These are phyloP conservation scores for Cynara cardunculus DNA, from an alignment of 129 eudicot genomes.

Conservation along the genomic window DNA sequence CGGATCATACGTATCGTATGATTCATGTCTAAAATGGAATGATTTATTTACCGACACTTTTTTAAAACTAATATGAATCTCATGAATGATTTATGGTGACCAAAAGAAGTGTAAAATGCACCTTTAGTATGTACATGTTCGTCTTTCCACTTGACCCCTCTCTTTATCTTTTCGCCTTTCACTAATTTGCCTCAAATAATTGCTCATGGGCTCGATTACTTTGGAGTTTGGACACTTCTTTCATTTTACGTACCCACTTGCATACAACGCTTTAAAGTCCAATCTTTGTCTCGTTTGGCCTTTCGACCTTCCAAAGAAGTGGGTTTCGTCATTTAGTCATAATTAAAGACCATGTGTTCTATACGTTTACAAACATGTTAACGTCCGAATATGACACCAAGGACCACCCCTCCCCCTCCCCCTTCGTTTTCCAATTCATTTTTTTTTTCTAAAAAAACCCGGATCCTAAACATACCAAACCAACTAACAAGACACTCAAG, in stretches of 20 bases:
- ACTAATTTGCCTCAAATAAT: conserved; percentile 39
- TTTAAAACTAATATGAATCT: conserved; percentile 1
- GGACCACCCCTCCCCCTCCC: conserved; percentile 10
- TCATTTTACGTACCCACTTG: conserved; percentile 25
- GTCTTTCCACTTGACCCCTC: conserved; percentile 38
- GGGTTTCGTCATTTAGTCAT: conserved; percentile 26
- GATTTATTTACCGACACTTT: conserved; percentile 3
- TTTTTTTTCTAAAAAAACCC: background rate
- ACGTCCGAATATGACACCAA: conserved; percentile 12
- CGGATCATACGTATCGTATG: conserved; percentile 17
- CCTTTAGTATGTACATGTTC: conserved; percentile 23
- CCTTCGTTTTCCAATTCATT: background rate
- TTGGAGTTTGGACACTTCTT: conserved; percentile 27
- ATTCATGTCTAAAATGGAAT: conserved; percentile 7
- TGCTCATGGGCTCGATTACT: conserved; percentile 31
- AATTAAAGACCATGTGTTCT: conserved; percentile 12
- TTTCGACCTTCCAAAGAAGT: conserved; percentile 34
- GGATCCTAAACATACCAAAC: background rate
- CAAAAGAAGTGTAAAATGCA: conserved; percentile 37
- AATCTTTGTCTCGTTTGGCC: conserved; percentile 28
- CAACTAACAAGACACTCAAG: background rate
- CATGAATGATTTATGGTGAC: conserved; percentile 19
- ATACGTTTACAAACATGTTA: conserved; percentile 18
- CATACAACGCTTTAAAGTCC: conserved; percentile 22
- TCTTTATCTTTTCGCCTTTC: conserved; percentile 31